These are phyloP conservation scores for Thermoascus crustaceus DNA, from an alignment of 2,329 filamentous ascomycete species.

Conservation along the genomic window DNA sequence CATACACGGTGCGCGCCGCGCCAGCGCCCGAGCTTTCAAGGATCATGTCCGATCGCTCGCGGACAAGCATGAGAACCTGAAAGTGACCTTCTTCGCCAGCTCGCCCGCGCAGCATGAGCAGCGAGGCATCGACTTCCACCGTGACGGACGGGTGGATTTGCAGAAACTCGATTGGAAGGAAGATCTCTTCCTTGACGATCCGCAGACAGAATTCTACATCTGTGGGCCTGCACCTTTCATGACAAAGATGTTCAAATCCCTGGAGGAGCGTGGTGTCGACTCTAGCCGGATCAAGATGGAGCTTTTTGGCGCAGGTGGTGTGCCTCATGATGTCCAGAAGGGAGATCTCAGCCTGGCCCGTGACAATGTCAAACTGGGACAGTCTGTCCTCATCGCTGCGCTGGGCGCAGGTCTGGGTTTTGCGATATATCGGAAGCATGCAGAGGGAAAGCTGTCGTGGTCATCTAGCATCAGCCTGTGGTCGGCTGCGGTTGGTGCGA, in stretches of 20 bases:
- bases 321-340: too few relatives aligned
- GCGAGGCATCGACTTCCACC: constrained; percentile 51
- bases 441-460: too few relatives aligned
- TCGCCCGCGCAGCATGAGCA: constrained; percentile 40
- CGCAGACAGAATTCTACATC: constrained; percentile 57
- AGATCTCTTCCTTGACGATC: constrained; percentile 49
- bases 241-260: constrained; percentile 47
- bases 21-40: constrained; percentile 44
- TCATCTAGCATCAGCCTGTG: too few relatives aligned
- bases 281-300: constrained; percentile 57
- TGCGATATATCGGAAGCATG: too few relatives aligned
- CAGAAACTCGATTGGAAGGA: constrained; percentile 43
- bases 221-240: constrained; percentile 68
- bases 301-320: constrained; percentile 54
- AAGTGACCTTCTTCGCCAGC: constrained; percentile 52
- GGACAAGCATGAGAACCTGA: constrained; percentile 39
- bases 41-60: constrained; percentile 43
- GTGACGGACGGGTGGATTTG: constrained; percentile 53
- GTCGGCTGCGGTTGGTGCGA: too few relatives aligned
- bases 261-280: constrained; percentile 50
- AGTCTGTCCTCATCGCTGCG: too few relatives aligned
- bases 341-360: too few relatives aligned
- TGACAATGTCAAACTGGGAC: too few relatives aligned
- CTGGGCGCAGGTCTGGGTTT: too few relatives aligned
- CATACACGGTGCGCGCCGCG: constrained; percentile 50